Evolutionary conservation across 495 filamentous ascomycete genomes (phyloP).

Genomic region (Aspergillus homomorphus): DNA sequence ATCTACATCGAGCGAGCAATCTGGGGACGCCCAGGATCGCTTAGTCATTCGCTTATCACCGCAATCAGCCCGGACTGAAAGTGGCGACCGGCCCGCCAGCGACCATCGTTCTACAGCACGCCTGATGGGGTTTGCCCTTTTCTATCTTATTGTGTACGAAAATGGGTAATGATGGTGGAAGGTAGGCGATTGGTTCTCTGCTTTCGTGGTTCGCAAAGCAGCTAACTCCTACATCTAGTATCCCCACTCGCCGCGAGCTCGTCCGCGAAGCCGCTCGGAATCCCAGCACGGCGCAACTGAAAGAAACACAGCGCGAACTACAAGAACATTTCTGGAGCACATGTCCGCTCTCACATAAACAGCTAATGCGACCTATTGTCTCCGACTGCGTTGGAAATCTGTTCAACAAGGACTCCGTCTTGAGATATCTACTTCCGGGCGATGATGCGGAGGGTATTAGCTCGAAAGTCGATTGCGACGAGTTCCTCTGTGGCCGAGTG

Average conservation of each 20-base stretch:
- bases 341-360: slow-evolving; percentile 79
- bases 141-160: slow-evolving; percentile 9
- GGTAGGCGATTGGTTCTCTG: slow-evolving; percentile 34
- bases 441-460: slow-evolving; percentile 52
- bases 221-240: slow-evolving; percentile 44
- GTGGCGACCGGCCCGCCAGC: slow-evolving; percentile 21
- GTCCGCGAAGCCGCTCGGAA: slow-evolving; percentile 82
- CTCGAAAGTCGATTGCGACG: slow-evolving; percentile 58
- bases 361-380: slow-evolving; percentile 69
- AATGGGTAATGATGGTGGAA: slow-evolving; percentile 98
- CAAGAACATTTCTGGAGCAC: slow-evolving; percentile 81
- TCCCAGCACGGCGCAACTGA: slow-evolving; percentile 83
- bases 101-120: slow-evolving; percentile 11
- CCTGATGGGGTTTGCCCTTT: no score
- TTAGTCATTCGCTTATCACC: slow-evolving; percentile 29
- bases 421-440: slow-evolving; percentile 72
- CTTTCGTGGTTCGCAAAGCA: background rate
- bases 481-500: slow-evolving; percentile 67
- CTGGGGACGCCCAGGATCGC: slow-evolving; percentile 22
- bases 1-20: slow-evolving; percentile 5
- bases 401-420: slow-evolving; percentile 91
- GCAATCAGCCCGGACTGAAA: background rate
- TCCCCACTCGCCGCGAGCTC: slow-evolving; percentile 91
- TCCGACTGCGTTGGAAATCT: slow-evolving; percentile 82
- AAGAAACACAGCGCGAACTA: slow-evolving; percentile 79